Percentiles rank a stretch among this genome's conserved stretches.
Evolutionary conservation across 495 filamentous ascomycete species (phyloP).

Genomic region (Glonium stellatum): DNA sequence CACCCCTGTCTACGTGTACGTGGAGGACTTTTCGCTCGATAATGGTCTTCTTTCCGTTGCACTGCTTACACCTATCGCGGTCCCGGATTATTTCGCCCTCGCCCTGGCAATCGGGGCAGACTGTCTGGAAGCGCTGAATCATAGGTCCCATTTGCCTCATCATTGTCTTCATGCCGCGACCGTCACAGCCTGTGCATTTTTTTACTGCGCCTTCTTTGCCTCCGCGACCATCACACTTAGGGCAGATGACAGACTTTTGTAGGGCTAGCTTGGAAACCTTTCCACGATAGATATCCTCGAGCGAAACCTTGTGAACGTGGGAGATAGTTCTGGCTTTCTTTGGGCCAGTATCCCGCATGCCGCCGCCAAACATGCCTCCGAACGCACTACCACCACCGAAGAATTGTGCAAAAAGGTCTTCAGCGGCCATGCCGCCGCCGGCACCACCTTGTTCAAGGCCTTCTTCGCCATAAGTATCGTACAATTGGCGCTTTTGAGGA

Average conservation of each 20-base stretch:
- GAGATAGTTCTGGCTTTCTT: slow-evolving; percentile 94
- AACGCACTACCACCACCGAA: slow-evolving; percentile 77
- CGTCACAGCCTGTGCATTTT: slow-evolving; percentile 83
- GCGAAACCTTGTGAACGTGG: slow-evolving; percentile 93
- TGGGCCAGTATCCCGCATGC: slow-evolving; percentile 75
- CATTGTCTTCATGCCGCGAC: slow-evolving; percentile 98
- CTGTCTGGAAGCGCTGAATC: slow-evolving; percentile 99
- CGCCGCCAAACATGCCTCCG: slow-evolving; percentile 73
- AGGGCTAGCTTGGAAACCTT: slow-evolving; percentile 96
- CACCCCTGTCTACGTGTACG: slow-evolving; percentile 93
- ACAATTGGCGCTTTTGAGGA: slow-evolving; percentile 78
- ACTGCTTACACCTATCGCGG: slow-evolving; percentile 91
- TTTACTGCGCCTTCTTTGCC: slow-evolving; percentile 96
- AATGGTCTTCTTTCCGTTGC: slow-evolving; percentile 92
- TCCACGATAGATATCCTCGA: slow-evolving; percentile 96
- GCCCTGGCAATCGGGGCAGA: slow-evolving; percentile 95
- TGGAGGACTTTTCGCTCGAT: slow-evolving; percentile 97
- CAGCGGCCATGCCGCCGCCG: slow-evolving; percentile 84
- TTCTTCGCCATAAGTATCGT: slow-evolving; percentile 96
- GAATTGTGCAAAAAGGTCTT: slow-evolving; percentile 96
- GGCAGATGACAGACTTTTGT: slow-evolving; percentile 95
- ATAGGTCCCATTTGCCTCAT: slow-evolving; percentile 99
- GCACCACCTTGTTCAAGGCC: slow-evolving; percentile 83
- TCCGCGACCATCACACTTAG: slow-evolving; percentile 89
- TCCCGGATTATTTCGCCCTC: slow-evolving; percentile 95